These are phyloP conservation scores for Trypanosoma caninum DNA, from an alignment of 208 protist species.

Conservation along the genomic window DNA sequence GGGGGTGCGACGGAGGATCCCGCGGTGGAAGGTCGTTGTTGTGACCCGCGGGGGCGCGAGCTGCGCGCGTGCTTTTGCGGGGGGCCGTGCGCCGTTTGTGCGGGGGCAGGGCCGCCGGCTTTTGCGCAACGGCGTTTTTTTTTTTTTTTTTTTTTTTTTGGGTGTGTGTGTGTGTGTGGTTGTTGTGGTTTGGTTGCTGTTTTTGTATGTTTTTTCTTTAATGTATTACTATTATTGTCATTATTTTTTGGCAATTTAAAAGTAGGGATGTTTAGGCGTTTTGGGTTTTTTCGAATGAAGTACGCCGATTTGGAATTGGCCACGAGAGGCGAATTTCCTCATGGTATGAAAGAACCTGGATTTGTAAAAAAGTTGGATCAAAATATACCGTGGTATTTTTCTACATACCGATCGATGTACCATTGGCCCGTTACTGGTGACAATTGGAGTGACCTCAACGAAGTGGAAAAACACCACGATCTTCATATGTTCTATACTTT, in stretches of 20 bases:
- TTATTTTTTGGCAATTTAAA: slow-evolving; percentile 14
- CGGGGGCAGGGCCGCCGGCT: no score
- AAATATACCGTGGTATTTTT: slow-evolving; percentile 92
- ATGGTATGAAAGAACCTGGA: slow-evolving; percentile 87
- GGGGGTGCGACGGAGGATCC: no score
- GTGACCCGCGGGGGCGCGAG: no score
- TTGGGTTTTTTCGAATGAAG: slow-evolving; percentile 49
- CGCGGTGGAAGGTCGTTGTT: no score
- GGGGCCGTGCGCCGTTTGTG: no score
- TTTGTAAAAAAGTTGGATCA: slow-evolving; percentile 88
- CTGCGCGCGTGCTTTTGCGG: no score
- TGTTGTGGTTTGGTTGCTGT: not conserved
- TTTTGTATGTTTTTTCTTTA: slow-evolving; percentile 11
- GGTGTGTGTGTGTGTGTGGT: not conserved
- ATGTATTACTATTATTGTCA: slow-evolving; percentile 4
- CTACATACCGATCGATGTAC: slow-evolving; percentile 88
- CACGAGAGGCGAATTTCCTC: slow-evolving; percentile 85
- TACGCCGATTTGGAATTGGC: slow-evolving; percentile 86
- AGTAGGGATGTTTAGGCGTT: slow-evolving; percentile 45
- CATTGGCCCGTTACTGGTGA: slow-evolving; percentile 86
- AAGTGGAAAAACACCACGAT: slow-evolving; percentile 82
- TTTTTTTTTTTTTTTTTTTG: slow-evolving; percentile 14
- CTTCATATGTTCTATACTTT: slow-evolving; percentile 91
- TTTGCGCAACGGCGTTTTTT: no score
- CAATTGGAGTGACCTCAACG: slow-evolving; percentile 86